A percentile compares a stretch with the other conserved stretches of the same genome.
Evolutionary conservation across 208 protist genomes (phyloP).

Genomic region (Leishmania guyanensis): DNA sequence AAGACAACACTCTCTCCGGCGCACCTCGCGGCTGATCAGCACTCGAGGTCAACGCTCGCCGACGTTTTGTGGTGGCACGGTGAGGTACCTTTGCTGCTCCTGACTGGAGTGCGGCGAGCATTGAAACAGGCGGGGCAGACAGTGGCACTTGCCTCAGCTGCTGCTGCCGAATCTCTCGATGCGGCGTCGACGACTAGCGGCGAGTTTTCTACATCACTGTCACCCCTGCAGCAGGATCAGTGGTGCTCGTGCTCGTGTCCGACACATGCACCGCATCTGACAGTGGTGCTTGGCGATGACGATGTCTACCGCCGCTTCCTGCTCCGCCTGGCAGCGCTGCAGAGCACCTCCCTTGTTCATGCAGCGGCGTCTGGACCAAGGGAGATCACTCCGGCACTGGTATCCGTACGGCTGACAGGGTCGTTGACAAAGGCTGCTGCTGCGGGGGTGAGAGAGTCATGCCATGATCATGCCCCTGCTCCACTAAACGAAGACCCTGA

Average conservation of each 20-base stretch:
- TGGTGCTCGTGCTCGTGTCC: background rate
- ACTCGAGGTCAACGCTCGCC: conserved; percentile 13
- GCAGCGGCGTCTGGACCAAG: background rate
- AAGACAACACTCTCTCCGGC: background rate
- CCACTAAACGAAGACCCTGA: conserved; percentile 10
- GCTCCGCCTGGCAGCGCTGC: conserved; percentile 39
- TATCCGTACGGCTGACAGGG: conserved; percentile 13
- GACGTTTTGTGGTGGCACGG: conserved; percentile 53
- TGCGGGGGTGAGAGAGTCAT: background rate
- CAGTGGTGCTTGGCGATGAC: conserved; percentile 45
- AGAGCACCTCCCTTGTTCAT: background rate
- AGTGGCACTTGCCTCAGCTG: background rate
- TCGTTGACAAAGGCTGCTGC: background rate
- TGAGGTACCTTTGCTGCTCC: conserved; percentile 37
- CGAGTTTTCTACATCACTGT: background rate
- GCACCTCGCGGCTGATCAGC: background rate
- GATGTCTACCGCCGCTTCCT: conserved; percentile 59
- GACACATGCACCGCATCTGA: conserved; percentile 10
- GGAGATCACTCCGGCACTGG: background rate
- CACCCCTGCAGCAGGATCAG: background rate
- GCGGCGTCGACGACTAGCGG: background rate
- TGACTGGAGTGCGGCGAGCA: conserved; percentile 35
- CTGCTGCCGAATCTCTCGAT: background rate
- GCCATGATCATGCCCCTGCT: background rate
- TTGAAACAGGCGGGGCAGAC: background rate